Evolutionary conservation across 139 green algal genomes (phyloP).

Genomic region (Coelastrella sp.): DNA sequence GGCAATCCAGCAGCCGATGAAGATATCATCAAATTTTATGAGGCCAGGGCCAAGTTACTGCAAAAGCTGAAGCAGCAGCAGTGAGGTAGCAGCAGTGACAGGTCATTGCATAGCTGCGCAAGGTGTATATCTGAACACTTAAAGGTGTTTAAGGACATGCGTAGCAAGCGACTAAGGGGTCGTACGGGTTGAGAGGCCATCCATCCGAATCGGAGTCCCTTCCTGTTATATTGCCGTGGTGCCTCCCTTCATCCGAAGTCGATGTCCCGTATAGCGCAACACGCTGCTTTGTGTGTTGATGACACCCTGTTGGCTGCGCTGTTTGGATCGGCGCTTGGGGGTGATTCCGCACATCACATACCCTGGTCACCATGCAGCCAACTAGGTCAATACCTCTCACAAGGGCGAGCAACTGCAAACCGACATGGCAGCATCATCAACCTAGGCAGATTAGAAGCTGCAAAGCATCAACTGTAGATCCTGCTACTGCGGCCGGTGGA

Average conservation of each 20-base stretch:
- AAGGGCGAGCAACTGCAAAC: neutral
- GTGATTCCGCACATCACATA: neutral
- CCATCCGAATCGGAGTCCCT: neutral
- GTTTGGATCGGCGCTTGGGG: neutral
- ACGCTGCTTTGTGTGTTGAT: neutral
- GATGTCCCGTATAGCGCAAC: neutral
- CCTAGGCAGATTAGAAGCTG: neutral
- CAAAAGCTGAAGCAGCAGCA: conserved; percentile 46
- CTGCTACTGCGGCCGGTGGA: neutral
- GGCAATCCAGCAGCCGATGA: conserved; percentile 84
- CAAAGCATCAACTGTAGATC: neutral
- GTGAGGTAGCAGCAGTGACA: neutral
- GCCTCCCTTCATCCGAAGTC: too few species aligned
- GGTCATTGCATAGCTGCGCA: too few species aligned
- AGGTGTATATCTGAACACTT: too few species aligned
- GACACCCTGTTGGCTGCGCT: neutral
- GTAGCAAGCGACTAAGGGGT: too few species aligned
- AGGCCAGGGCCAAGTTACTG: conserved; percentile 79
- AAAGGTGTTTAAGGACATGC: too few species aligned
- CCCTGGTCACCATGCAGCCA: neutral
- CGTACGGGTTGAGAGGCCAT: too few species aligned
- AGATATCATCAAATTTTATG: conserved; percentile 91
- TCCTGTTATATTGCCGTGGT: neutral
- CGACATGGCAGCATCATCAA: neutral
- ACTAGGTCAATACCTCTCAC: neutral